These are phyloP conservation scores for Pythium rishiriense DNA, from an alignment of 352 stramenopile species.

Conservation along the genomic window DNA sequence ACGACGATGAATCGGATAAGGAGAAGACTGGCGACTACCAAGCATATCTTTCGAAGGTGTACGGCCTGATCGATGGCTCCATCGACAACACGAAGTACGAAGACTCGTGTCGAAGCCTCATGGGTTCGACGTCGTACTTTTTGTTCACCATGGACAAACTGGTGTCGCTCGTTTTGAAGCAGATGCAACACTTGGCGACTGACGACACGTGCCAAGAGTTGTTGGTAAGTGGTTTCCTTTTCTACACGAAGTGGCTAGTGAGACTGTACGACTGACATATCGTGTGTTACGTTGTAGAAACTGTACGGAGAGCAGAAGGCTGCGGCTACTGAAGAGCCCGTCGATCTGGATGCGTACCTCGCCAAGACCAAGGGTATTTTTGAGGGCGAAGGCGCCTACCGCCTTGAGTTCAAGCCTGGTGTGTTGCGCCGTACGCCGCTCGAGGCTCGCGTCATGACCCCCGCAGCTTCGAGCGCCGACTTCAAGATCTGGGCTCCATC, in stretches of 20 bases:
- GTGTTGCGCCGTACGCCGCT: constrained; percentile 76
- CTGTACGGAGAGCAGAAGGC: constrained; percentile 60
- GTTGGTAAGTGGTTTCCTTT: constrained; percentile 24
- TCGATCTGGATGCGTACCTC: constrained; percentile 59
- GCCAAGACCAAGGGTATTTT: constrained; percentile 80
- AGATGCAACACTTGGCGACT: constrained; percentile 84
- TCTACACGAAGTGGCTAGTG: neutral
- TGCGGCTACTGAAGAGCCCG: constrained; percentile 17
- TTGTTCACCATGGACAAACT: constrained; percentile 93
- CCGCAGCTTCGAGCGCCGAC: constrained; percentile 33
- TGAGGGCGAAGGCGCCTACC: constrained; percentile 81
- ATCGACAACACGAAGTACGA: constrained; percentile 90
- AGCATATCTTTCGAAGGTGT: constrained; percentile 85
- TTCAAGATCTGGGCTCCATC: constrained; percentile 86
- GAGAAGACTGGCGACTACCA: constrained; percentile 88
- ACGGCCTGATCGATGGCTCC: constrained; percentile 83
- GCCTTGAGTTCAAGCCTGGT: constrained; percentile 82
- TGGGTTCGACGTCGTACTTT: constrained; percentile 90
- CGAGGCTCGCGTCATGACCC: constrained; percentile 48
- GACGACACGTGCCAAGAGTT: constrained; percentile 83
- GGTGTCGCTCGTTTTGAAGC: constrained; percentile 81
- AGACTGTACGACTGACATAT: neutral
- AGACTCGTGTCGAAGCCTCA: constrained; percentile 86
- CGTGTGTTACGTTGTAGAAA: constrained; percentile 29
- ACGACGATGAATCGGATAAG: constrained; percentile 41